Evolutionary conservation across 2,329 filamentous ascomycete genomes (phyloP), one percentile per base, ranked within the genome.

Genomic region (Chrysoporthe puriensis): DNA sequence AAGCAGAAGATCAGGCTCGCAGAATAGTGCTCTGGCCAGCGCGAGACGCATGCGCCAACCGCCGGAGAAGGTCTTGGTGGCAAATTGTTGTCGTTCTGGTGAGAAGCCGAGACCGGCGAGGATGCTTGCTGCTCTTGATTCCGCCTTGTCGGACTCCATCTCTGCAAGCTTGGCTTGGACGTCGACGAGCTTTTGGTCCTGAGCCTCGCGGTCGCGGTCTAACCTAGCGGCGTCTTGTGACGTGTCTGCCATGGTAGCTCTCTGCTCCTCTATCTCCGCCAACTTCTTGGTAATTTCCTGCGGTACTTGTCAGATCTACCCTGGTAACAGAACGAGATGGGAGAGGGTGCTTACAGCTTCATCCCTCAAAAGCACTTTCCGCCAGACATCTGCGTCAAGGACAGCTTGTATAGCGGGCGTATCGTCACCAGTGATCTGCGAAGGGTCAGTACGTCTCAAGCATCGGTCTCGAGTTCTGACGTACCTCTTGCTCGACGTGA

Each of bases 41-140:
- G 96, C 96, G 75, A 99, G 83, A 84, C 96, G 91, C 96, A 99
- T 99, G 81, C 96, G 90, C 96, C 96, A 99, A 91, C 96, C 96
- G 86, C 96, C 96, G 64, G 96, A 99, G 82, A 99, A 99, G 5
- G 95, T 98, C 85, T 93, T 98, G 65, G 96, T 99, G 18, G 96
- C 91, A 77, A 87, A 94, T 74, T 97, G 92, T 77, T 99, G 96
- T 72, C 94, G 87, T 79, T 98, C 96, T 26, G 92, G 79, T 0
- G 96, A 98, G 86, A 99, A 99, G 73, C 96, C 96, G 68, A 99
- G 89, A 87, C 96, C 96, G 69, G 96, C 95, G 64, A 99, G 85
- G 76, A 99, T 99, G 80, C 93, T 97, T 62, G 96, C 96, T 59
- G 96, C 96, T 76, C 96, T 87, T 71, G 96, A 92, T 77, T 99